These are phyloP conservation scores for Ophiostoma australiae DNA, from an alignment of 2,329 filamentous ascomycete genomes.

Conservation along the genomic window DNA sequence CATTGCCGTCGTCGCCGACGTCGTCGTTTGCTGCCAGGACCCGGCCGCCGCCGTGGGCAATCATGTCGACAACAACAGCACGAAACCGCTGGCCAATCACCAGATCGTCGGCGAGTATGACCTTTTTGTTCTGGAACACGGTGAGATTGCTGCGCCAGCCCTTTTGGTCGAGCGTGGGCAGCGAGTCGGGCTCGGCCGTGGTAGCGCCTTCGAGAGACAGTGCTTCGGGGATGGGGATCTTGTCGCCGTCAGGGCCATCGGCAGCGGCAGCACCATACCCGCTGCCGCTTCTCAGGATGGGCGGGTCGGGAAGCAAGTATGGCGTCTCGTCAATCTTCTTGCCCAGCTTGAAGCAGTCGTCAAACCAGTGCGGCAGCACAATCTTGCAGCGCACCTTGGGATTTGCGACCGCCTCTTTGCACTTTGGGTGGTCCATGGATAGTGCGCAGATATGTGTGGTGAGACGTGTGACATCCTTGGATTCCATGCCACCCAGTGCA, in stretches of 20 bases:
- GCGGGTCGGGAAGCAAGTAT: slow-evolving; percentile 79
- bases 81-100: slow-evolving; percentile 62
- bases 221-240: slow-evolving; percentile 40
- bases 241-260: slow-evolving; percentile 37
- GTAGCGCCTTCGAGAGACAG: slow-evolving; percentile 64
- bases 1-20: slow-evolving; percentile 24
- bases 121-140: slow-evolving; percentile 71
- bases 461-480: slow-evolving; percentile 62
- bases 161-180: slow-evolving; percentile 38
- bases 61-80: slow-evolving; percentile 64
- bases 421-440: slow-evolving; percentile 68
- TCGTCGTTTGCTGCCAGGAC: slow-evolving; percentile 57
- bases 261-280: not conserved
- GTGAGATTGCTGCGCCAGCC: slow-evolving; percentile 50
- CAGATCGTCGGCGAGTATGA: slow-evolving; percentile 74
- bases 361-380: slow-evolving; percentile 95
- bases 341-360: slow-evolving; percentile 90
- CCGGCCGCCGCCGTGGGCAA: slow-evolving; percentile 65
- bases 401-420: slow-evolving; percentile 57
- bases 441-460: slow-evolving; percentile 89
- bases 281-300: slow-evolving; percentile 55
- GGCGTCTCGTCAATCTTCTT: slow-evolving; percentile 85
- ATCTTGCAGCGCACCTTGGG: slow-evolving; percentile 65
- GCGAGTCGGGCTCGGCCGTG: slow-evolving; percentile 41
- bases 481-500: slow-evolving; percentile 81